phyloP scores from a whole-genome alignment of 2,329 filamentous ascomycete genomes.

The Talaromyces sp. region DNA sequence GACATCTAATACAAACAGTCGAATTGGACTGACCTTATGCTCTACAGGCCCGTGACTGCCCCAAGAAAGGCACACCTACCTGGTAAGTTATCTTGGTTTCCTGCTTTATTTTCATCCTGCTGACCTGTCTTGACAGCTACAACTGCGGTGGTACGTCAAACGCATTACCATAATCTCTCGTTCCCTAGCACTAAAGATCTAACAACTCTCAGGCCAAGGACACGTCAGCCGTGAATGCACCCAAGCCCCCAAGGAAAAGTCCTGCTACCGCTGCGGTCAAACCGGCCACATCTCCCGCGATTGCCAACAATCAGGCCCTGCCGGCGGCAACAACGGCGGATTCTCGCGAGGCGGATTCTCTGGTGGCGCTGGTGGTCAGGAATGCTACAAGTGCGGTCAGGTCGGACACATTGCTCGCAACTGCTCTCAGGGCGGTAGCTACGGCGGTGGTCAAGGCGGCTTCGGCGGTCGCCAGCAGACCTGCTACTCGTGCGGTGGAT shows the following conservation, averaged over 20 bases:
- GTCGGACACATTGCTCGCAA: slow-evolving; percentile 88
- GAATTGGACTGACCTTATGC: background rate
- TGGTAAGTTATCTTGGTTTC: slow-evolving; percentile 57
- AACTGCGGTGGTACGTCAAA: slow-evolving; percentile 69
- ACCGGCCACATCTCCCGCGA: slow-evolving; percentile 90
- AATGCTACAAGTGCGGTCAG: slow-evolving; percentile 99
- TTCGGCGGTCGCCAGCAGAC: slow-evolving; percentile 66
- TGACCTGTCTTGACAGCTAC: slow-evolving; percentile 55
- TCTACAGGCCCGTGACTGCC: slow-evolving; percentile 74
- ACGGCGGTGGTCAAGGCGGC: slow-evolving; percentile 48
- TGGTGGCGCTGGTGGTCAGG: slow-evolving; percentile 46
- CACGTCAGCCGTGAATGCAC: slow-evolving; percentile 91
- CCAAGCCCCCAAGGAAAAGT: slow-evolving; percentile 80
- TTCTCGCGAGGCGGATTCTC: slow-evolving; percentile 24
- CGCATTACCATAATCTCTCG: background rate
- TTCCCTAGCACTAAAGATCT: slow-evolving; percentile 23
- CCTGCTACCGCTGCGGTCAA: slow-evolving; percentile 65
- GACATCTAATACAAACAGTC: background rate
- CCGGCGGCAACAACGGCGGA: slow-evolving; percentile 44
- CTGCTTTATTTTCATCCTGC: slow-evolving; percentile 13
- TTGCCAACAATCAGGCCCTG: slow-evolving; percentile 47
- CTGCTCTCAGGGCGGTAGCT: slow-evolving; percentile 52
- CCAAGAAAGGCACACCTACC: slow-evolving; percentile 76
- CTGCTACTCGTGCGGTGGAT: slow-evolving; percentile 97
- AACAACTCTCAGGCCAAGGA: slow-evolving; percentile 53